phyloP scores from a whole-genome alignment of 75 land plant species.

The Larix kaempferi region DNA sequence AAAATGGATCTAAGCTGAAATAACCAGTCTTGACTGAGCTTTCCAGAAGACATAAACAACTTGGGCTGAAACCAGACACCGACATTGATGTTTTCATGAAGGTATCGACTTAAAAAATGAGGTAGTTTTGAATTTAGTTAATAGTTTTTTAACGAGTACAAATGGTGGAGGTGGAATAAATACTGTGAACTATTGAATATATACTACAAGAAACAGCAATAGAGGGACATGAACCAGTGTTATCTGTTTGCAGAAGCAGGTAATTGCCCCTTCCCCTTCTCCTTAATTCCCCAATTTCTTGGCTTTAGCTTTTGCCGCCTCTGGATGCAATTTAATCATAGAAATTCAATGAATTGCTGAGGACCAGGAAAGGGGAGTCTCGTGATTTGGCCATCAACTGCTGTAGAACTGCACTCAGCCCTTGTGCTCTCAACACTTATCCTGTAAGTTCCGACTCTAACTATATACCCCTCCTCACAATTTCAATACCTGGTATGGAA shows the following conservation, averaged over 20 bases:
- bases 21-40: constrained; percentile 32
- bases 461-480: too few relatives aligned
- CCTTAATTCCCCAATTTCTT: constrained; percentile 1
- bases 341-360: constrained; percentile 93
- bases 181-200: too few relatives aligned
- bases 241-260: constrained; percentile 91
- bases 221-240: too few relatives aligned
- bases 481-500: too few relatives aligned
- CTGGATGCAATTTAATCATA: constrained; percentile 11
- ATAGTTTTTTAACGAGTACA: too few relatives aligned
- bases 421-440: constrained; percentile 92
- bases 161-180: too few relatives aligned
- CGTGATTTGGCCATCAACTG: constrained; percentile 76
- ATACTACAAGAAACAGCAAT: too few relatives aligned
- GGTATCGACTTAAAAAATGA: constrained; percentile 5
- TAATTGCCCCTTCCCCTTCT: constrained; percentile 1
- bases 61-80: constrained; percentile 78
- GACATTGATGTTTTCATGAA: constrained; percentile 91
- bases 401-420: constrained; percentile 66
- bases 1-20: too few relatives aligned
- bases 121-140: too few relatives aligned
- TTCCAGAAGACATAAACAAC: constrained; percentile 58
- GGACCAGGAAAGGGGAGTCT: constrained; percentile 61
- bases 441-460: constrained; percentile 53
- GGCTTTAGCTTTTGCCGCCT: neutral